Evolutionary conservation across 2,329 filamentous ascomycete genomes (phyloP).

Genomic region (Exophiala sideris): DNA sequence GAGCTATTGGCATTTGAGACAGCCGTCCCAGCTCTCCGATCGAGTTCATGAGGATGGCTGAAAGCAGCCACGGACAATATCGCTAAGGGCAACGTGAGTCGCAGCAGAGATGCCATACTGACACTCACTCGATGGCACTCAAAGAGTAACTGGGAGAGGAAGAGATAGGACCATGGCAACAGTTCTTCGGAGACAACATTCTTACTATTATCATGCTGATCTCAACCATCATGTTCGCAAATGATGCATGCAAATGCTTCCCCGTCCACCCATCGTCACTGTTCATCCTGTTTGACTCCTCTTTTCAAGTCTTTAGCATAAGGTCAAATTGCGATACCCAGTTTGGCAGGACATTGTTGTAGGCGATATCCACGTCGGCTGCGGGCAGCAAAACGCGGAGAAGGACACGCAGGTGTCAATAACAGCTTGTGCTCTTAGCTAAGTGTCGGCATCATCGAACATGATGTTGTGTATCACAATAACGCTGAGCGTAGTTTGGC

Average conservation of each 20-base stretch:
- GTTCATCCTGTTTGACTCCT: conserved; percentile 8
- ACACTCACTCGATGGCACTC: conserved; percentile 1
- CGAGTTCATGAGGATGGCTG: conserved; percentile 3
- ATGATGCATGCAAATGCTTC: not conserved
- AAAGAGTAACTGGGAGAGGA: conserved; percentile 6
- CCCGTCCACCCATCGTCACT: conserved; percentile 6
- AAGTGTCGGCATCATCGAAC: not conserved
- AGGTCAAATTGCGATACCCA: not conserved
- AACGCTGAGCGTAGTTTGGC: no score
- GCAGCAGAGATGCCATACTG: conserved; percentile 9
- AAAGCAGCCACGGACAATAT: conserved; percentile 1
- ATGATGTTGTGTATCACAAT: not conserved
- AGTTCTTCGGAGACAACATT: not conserved
- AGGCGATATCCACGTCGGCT: not conserved
- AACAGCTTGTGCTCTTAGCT: not conserved
- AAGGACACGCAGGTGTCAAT: not conserved
- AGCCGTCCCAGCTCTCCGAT: conserved; percentile 1
- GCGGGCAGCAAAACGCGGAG: not conserved
- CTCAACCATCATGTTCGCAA: not conserved
- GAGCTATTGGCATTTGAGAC: conserved; percentile 41
- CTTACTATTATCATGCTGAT: conserved; percentile 15
- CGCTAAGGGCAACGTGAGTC: conserved; percentile 6
- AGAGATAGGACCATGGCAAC: conserved; percentile 2
- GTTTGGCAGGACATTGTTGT: not conserved
- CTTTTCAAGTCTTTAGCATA: no score